Base-by-base conservation (phyloP, 139 green algal genomes). In the Gonium pectorale region DNA sequence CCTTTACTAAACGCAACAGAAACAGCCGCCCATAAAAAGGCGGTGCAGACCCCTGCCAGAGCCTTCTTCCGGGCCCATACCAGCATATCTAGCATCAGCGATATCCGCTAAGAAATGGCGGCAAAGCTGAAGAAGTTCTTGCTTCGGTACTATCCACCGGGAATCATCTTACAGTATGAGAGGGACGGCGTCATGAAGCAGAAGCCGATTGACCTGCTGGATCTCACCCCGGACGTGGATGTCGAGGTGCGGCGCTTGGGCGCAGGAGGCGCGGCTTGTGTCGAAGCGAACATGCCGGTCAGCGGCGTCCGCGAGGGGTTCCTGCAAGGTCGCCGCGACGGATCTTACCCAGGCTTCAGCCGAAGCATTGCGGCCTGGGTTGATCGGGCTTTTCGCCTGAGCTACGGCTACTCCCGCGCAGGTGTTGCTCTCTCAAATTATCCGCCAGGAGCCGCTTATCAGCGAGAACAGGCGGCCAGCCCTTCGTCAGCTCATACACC, bases 51-150 rank as follows among this genome's bases (percentile, higher is more conserved):
- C n/a, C n/a, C n/a, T n/a, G n/a, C n/a, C n/a, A n/a, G n/a, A n/a
- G n/a, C n/a, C n/a, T n/a, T n/a, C n/a, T n/a, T n/a, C n/a, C n/a
- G n/a, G n/a, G n/a, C n/a, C n/a, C n/a, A n/a, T n/a, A n/a, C n/a
- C n/a, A n/a, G n/a, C n/a, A n/a, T n/a, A n/a, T n/a, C n/a, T n/a
- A n/a, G n/a, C n/a, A n/a, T n/a, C n/a, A n/a, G n/a, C n/a, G n/a
- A 54, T 54, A 11, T 24, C 46, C 15, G 46, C 46, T 11, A 27
- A 41, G 49, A 29, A 0, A 88, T 85, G 62, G 66, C 66, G 15
- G 87, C 87, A 29, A 94, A 96, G 74, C 86, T 96, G 0, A 93
- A 92, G 77, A 96, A 96, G 85, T 92, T 96, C n/a, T 49, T 96
- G 41, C 82, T 96, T 67, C 89, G 93, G 3, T 96, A 96, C 87